Evolutionary conservation across 768 basidiomycete species (phyloP), one percentile per base, ranked within the genome.

Genomic region (Collybia mongolica): DNA sequence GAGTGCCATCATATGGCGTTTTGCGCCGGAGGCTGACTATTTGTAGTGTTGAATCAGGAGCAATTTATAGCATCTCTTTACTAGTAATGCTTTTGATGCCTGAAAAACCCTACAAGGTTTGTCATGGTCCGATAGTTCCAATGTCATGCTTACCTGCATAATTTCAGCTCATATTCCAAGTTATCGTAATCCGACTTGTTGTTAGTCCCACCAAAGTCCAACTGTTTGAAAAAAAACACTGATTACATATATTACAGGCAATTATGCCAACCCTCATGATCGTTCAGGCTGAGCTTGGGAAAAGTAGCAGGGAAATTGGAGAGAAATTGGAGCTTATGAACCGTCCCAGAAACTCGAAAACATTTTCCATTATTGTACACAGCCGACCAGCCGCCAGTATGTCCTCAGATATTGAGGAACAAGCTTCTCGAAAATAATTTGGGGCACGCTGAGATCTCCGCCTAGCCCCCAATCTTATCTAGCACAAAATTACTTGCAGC

Each of bases 181-280:
- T 19, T 11, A 20, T 36, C 23, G 18, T 45, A 11, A 20, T 20
- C 29, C 32, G 44, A n/a, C 23, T 48, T 35, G 24, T 48, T 12
- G 36, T 48, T 19, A 48, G 38, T 39, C n/a, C 18, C 19, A 46
- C 2, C 11, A 1, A 32, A 20, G 24, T 38, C 41, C 12, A 11
- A 17, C 24, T 0, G 7, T 3, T 32, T 32, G 2, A 14, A 12
- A 32, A 6, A 9, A 12, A 3, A 28, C 28, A 28, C 28, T 22
- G 17, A 19, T 6, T 42, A 22, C 20, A 35, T 37, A 17, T 18
- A 15, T 38, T 6, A 8, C 41, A 65, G 60, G 65, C 67, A 24
- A 69, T 70, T 37, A 65, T 69, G 57, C 67, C 70, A 17, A 68
- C 66, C 12, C 57, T 69, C 26, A 69, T 70, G 39, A 66, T 71